phyloP scores from a whole-genome alignment of 768 basidiomycete species.

The Termitomyces sp. region DNA sequence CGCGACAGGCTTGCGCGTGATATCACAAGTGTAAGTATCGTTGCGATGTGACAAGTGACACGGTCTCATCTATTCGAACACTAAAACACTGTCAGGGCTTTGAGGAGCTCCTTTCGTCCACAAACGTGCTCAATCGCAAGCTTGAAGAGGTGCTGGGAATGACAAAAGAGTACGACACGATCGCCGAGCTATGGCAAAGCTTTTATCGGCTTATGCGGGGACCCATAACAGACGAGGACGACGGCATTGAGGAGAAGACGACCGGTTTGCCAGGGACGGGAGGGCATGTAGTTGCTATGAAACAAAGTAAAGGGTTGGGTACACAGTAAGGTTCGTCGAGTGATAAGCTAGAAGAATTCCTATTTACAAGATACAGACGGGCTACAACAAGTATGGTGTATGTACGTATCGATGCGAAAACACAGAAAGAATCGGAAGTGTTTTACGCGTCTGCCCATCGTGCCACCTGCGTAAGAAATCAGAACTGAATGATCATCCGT shows the following conservation, averaged over 20 bases:
- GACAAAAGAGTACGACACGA: slow-evolving; percentile 89
- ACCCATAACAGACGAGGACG: slow-evolving; percentile 36
- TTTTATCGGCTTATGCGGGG: slow-evolving; percentile 77
- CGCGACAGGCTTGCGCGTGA: slow-evolving; percentile 72
- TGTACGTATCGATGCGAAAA: slow-evolving; percentile 19
- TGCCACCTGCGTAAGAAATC: slow-evolving; percentile 37
- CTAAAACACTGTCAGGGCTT: slow-evolving; percentile 56
- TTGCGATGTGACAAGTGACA: not conserved
- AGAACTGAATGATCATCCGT: not conserved
- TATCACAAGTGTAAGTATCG: slow-evolving; percentile 60
- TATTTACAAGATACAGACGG: slow-evolving; percentile 27
- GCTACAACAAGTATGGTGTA: slow-evolving; percentile 23
- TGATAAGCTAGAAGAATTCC: slow-evolving; percentile 17
- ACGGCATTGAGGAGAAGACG: slow-evolving; percentile 31
- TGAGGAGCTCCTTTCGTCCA: slow-evolving; percentile 81
- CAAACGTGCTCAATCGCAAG: slow-evolving; percentile 86
- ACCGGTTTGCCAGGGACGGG: slow-evolving; percentile 70
- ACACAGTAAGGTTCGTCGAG: slow-evolving; percentile 1
- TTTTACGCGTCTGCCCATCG: slow-evolving; percentile 58
- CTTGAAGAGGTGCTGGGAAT: slow-evolving; percentile 91
- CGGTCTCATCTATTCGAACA: not conserved
- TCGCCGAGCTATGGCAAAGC: slow-evolving; percentile 80
- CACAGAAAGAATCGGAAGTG: slow-evolving; percentile 25
- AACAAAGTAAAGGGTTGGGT: slow-evolving; percentile 19
- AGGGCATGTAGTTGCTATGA: slow-evolving; percentile 52